Evolutionary conservation across 495 filamentous ascomycete genomes (phyloP), one percentile per base, ranked within the genome.

Genomic region (Podospora sp.): DNA sequence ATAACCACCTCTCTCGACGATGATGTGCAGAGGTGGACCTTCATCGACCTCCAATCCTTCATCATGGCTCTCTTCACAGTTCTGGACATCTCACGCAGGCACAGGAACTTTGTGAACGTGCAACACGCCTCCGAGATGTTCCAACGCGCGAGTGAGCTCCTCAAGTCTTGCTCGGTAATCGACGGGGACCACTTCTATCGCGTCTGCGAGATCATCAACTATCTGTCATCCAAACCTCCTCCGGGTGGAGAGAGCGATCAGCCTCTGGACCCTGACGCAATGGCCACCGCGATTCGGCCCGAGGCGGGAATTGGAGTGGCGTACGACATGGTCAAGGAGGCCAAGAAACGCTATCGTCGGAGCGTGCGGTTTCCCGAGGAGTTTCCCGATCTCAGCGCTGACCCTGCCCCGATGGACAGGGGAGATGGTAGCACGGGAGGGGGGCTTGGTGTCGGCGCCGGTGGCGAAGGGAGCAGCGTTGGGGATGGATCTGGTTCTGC

Each of bases 41-140:
- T 56, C n/a, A 56, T 56, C 52, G 52, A 56, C 2, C 52, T 56
- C 14, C 52, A 56, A 22, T 56, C 52, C 52, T 56, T 56, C n/a
- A n/a, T 56, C 16, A 56, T 56, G 52, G 52, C 52, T n/a, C 52
- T 56, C 21, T 56, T 56, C n/a, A 56, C 25, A 2, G 52, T 56
- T 14, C 52, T 20, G 11, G 21, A 56, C 52, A 56, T 56, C 6
- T n/a, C 52, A 6, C 20, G 52, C 8, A 2, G 52, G 4, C 12
- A 56, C 52, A 11, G 25, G 7, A 56, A 6, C 52, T 22, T 22
- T 22, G 8, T 11, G 7, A 22, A 22, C 20, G 8, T 11, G 2
- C 11, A 18, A 12, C 40, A 46, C 2, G 16, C 12, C 14, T 46
- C 40, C 5, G 9, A 46, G 2, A n/a, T 56, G 20, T 56, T 56